phyloP scores from a whole-genome alignment of 2,329 filamentous ascomycete genomes.

The Colletotrichum sp. region DNA sequence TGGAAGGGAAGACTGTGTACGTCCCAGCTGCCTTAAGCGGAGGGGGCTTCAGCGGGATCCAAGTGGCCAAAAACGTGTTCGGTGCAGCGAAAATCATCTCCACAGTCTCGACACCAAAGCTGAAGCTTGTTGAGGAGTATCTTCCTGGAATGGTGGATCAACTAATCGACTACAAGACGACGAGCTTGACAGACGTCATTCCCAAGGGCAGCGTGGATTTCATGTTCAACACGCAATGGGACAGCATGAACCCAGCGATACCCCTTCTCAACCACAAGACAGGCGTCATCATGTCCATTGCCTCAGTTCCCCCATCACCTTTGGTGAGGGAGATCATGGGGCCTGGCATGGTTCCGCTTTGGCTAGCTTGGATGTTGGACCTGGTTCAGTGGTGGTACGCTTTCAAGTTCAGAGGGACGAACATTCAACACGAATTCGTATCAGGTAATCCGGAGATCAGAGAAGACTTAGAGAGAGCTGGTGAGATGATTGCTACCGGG shows the following conservation, averaged over 20 bases:
- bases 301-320: slow-evolving; percentile 37
- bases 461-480: slow-evolving; percentile 46
- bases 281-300: slow-evolving; percentile 47
- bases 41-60: slow-evolving; percentile 49
- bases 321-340: slow-evolving; percentile 36
- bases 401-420: slow-evolving; percentile 48
- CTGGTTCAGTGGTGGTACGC: slow-evolving; percentile 43
- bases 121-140: slow-evolving; percentile 45
- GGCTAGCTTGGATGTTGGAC: slow-evolving; percentile 39
- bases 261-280: slow-evolving; percentile 38
- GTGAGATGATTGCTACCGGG: slow-evolving; percentile 43
- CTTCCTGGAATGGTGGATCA: slow-evolving; percentile 52
- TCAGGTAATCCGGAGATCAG: slow-evolving; percentile 46
- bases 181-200: slow-evolving; percentile 40
- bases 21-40: slow-evolving; percentile 55
- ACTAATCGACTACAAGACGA: slow-evolving; percentile 55
- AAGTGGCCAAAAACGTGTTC: slow-evolving; percentile 56
- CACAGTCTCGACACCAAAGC: slow-evolving; percentile 57
- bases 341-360: slow-evolving; percentile 33
- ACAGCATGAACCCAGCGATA: slow-evolving; percentile 41
- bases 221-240: slow-evolving; percentile 52
- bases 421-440: slow-evolving; percentile 47
- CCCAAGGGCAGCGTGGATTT: slow-evolving; percentile 52
- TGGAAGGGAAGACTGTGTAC: slow-evolving; percentile 56
- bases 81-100: slow-evolving; percentile 51